Base-by-base conservation (phyloP, 768 basidiomycete genomes). In the Leccinellum albellum region DNA sequence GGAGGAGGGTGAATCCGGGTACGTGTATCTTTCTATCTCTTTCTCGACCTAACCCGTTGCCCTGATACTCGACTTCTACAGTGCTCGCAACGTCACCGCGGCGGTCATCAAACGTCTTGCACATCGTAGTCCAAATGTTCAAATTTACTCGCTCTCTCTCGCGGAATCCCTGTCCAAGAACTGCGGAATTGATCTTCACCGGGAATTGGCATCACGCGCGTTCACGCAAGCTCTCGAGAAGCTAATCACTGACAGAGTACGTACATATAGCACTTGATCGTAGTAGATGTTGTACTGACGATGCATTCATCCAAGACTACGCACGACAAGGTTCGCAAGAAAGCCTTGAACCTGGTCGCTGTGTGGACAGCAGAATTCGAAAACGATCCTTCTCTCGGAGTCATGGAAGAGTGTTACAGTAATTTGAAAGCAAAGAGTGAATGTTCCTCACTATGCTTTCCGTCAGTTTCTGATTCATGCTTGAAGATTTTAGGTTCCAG, bases 71-170 rank as follows among this genome's bases (percentile, higher is more conserved):
- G 20, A 33, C 46, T 44, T n/a, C 33, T 33, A 10, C 74, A 98
- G 96, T 12, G 93, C 96, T 9, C 88, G 89, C 53, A 85, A 88
- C 64, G 91, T 91, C 55, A 82, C 95, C 58, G 86, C 87, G 13
- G 82, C 96, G 1, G 67, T 97, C 31, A 79, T 94, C 66, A 98
- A 95, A 73, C 91, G 97, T 5, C 80, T 99, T 2, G 81, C 89
- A 10, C 97, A 99, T 73, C 85, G 97, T 20, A 97, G 91, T 70
- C 89, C 97, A 2, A 99, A 96, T 64, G 97, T 99, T 2, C 97
- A 99, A 74, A 82, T 98, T 1, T 98, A 95, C 67, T 83, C 96
- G 6, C 83, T 99, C 5, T 84, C 91, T 2, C 80, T 98, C 17
- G 82, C 88, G 3, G 96, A 98, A 67, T 83, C 94, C 0, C 79